These are phyloP conservation scores for Nitzschia sp. DNA, from an alignment of 108 stramenopile species.

Conservation along the genomic window DNA sequence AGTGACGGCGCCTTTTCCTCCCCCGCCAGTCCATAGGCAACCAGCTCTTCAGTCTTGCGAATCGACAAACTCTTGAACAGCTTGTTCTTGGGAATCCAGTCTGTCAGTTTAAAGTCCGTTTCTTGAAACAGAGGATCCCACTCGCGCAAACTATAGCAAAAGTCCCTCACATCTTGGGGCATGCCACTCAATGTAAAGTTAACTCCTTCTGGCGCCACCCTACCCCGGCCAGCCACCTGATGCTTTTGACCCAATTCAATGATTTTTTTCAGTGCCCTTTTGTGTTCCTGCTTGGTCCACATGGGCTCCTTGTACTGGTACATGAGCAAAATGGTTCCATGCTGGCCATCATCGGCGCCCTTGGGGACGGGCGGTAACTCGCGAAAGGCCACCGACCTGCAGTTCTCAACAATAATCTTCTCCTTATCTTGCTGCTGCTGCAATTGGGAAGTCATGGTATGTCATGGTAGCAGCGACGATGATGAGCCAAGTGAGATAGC, in stretches of 20 bases:
- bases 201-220: constrained; percentile 79
- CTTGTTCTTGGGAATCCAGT: constrained; percentile 55
- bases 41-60: constrained; percentile 69
- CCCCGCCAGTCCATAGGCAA: constrained; percentile 72
- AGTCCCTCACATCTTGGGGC: constrained; percentile 44
- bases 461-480: too few species aligned
- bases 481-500: background rate
- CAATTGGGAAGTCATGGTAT: background rate
- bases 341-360: constrained; percentile 9
- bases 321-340: constrained; percentile 66
- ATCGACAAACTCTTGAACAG: constrained; percentile 58
- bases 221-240: constrained; percentile 65
- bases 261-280: constrained; percentile 53
- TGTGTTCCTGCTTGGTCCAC: constrained; percentile 61
- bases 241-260: constrained; percentile 41
- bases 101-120: constrained; percentile 82
- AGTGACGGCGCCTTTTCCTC: constrained; percentile 63
- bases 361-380: constrained; percentile 21
- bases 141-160: constrained; percentile 55
- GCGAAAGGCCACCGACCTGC: constrained; percentile 25
- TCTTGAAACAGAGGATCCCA: constrained; percentile 53
- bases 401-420: constrained; percentile 17
- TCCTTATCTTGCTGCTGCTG: constrained; percentile 4
- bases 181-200: constrained; percentile 82
- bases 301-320: constrained; percentile 82